Evolutionary conservation across 148 eudicot species (phyloP).

Genomic region (Fallopia convolvulus): DNA sequence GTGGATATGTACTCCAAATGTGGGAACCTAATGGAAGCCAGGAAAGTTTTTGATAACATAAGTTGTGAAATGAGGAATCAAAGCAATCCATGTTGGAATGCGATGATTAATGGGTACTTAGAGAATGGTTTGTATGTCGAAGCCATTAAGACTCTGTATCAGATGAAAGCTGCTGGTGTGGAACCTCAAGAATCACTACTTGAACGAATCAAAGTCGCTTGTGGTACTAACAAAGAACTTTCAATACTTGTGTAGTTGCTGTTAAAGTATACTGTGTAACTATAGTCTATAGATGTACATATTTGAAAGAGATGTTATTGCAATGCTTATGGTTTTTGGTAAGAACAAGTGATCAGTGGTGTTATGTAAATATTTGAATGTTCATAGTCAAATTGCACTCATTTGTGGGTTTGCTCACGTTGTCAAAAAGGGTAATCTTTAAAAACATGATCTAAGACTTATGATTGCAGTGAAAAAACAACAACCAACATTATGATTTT

Average conservation of each 20-base stretch:
- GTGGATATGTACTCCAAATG: slow-evolving; percentile 61
- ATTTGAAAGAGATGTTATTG: too few relatives aligned
- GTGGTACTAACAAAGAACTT: slow-evolving; percentile 25
- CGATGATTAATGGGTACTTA: slow-evolving; percentile 47
- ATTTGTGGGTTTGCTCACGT: too few relatives aligned
- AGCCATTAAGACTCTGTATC: slow-evolving; percentile 54
- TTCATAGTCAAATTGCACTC: neutral
- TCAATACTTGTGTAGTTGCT: neutral
- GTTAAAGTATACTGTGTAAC: neutral
- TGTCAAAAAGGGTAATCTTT: too few relatives aligned
- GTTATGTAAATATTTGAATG: neutral
- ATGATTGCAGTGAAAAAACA: neutral
- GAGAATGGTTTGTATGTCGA: slow-evolving; percentile 41
- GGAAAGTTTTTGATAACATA: slow-evolving; percentile 34
- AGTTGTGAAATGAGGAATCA: slow-evolving; percentile 18
- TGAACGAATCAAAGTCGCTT: slow-evolving; percentile 35
- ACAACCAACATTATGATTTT: neutral
- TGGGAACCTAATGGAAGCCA: slow-evolving; percentile 42
- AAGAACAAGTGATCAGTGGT: neutral
- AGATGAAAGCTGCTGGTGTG: slow-evolving; percentile 62
- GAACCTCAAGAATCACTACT: slow-evolving; percentile 47
- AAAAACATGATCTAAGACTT: neutral
- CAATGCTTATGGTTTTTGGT: neutral
- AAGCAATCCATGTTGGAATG: slow-evolving; percentile 52
- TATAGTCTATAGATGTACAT: neutral